Percentiles rank a stretch among this genome's conserved stretches.
These are phyloP conservation scores for Wickerhamiella australiensis DNA, from an alignment of 805 yeast genomes.

Conservation along the genomic window DNA sequence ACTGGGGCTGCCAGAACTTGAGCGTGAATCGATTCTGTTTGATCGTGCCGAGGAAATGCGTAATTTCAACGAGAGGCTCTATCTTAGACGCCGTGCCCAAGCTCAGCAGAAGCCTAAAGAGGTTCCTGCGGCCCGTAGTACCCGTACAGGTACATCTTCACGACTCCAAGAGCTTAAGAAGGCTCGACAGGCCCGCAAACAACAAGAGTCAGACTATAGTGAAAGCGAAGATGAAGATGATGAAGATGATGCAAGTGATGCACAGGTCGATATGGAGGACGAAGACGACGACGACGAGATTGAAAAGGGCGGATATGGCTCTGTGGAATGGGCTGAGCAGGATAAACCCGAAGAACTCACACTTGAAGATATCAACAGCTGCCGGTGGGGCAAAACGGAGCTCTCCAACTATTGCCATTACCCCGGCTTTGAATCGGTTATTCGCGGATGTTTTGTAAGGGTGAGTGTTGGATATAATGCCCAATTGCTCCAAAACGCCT, in stretches of 20 bases:
- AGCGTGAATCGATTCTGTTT: conserved; percentile 79
- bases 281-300: conserved; percentile 27
- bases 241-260: conserved; percentile 30
- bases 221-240: conserved; percentile 31
- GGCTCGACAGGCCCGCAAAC: conserved; percentile 47
- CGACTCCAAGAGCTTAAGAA: conserved; percentile 62
- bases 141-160: conserved; percentile 22
- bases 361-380: conserved; percentile 53
- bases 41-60: conserved; percentile 91
- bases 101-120: conserved; percentile 20
- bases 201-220: conserved; percentile 35
- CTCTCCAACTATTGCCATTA: conserved; percentile 67
- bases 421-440: conserved; percentile 61
- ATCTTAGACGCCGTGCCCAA: conserved; percentile 67
- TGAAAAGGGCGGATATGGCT: conserved; percentile 35
- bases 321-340: conserved; percentile 40
- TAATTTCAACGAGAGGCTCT: conserved; percentile 69
- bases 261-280: conserved; percentile 24
- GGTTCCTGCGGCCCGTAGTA: conserved; percentile 21
- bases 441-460: conserved; percentile 67
- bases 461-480: conserved; percentile 67
- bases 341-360: conserved; percentile 36
- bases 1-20: conserved; percentile 68
- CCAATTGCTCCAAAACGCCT: conserved; percentile 49
- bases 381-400: conserved; percentile 66